Base-by-base conservation (phyloP, 2,329 filamentous ascomycete genomes). In the Fusarium coffeatum region DNA sequence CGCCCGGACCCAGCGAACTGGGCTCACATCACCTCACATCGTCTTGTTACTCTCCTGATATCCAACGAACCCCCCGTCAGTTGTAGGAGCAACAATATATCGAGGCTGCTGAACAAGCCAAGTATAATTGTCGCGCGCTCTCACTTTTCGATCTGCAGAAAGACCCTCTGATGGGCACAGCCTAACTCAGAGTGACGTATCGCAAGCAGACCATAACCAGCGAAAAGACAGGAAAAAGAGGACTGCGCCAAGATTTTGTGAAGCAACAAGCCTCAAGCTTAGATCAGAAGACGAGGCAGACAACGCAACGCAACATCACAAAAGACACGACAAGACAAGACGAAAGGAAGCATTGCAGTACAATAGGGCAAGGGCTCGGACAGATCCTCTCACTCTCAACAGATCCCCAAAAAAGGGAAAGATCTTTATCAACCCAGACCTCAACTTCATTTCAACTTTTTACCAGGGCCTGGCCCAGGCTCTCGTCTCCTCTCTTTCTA, bases 21-120 rank as follows among this genome's bases (percentile, higher is more conserved):
- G 48, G 61, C 63, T 69, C 66, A 71, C 67, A 76, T 76, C 73
- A 74, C 74, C 74, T 76, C 72, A 76, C 74, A 65, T 73, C 59
- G 62, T 61, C 69, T 72, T 48, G 30, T 65, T 50, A 55, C 74
- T 76, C 74, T 75, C 73, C 74, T 76, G 74, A 76, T 74, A 68
- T 65, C 60, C 27, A 69, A 53, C 60, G 53, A 69, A 50, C 23
- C 32, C 40, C 73, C 66, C 53, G 64, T 68, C 71, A 68, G 66
- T 65, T 63, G 68, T 68, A 65, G 58, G 63, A 73, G 69, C 72
- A 72, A 74, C 67, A 32, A 23, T 28, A 55, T 59, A 57, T 59
- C 55, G 42, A 74, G 56, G 69, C 71, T 56, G 22, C 47, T 61
- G 51, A 60, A 53, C 49, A 20, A 53, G 49, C 34, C 23, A 42